A percentile compares a stretch with the other conserved stretches of the same genome.
Conservation (phyloP, 805 yeast species). For the Nakazawaea populi region DNA sequence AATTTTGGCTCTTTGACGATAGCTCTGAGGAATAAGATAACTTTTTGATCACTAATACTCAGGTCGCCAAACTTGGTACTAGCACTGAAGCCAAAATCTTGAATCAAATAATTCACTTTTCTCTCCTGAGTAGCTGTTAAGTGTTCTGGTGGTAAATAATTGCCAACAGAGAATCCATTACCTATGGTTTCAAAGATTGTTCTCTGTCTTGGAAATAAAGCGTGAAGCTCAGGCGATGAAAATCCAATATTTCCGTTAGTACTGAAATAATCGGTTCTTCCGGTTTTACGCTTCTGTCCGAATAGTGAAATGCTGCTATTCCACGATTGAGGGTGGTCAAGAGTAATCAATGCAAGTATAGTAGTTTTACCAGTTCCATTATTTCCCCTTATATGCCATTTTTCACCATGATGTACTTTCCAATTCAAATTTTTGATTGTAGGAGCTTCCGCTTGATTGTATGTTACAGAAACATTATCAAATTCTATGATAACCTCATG, state of each 20-base stretch:
- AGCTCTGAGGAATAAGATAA: slow-evolving; percentile 71
- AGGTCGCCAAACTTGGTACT: slow-evolving; percentile 46
- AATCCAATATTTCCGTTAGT: slow-evolving; percentile 78
- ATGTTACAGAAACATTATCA: slow-evolving; percentile 56
- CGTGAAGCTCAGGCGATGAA: slow-evolving; percentile 88
- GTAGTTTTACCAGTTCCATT: slow-evolving; percentile 96
- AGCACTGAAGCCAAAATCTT: slow-evolving; percentile 30
- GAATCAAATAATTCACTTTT: slow-evolving; percentile 34
- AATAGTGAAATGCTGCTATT: slow-evolving; percentile 56
- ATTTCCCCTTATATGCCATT: slow-evolving; percentile 84
- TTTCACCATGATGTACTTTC: slow-evolving; percentile 64
- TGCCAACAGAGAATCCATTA: slow-evolving; percentile 74
- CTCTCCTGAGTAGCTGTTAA: slow-evolving; percentile 30
- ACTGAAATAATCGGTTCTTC: slow-evolving; percentile 69
- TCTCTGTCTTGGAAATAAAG: slow-evolving; percentile 62
- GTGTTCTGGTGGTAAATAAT: slow-evolving; percentile 42
- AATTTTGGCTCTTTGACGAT: slow-evolving; percentile 72
- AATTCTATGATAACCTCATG: slow-evolving; percentile 39
- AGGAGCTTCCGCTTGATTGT: slow-evolving; percentile 43
- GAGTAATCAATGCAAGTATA: slow-evolving; percentile 72
- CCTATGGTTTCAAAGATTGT: slow-evolving; percentile 53
- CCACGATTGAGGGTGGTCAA: slow-evolving; percentile 98
- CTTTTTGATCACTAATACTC: slow-evolving; percentile 69
- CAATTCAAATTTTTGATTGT: slow-evolving; percentile 59
- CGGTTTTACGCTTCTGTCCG: slow-evolving; percentile 67